Base-by-base conservation (phyloP, 768 basidiomycete genomes). In the Termitomyces sp. region DNA sequence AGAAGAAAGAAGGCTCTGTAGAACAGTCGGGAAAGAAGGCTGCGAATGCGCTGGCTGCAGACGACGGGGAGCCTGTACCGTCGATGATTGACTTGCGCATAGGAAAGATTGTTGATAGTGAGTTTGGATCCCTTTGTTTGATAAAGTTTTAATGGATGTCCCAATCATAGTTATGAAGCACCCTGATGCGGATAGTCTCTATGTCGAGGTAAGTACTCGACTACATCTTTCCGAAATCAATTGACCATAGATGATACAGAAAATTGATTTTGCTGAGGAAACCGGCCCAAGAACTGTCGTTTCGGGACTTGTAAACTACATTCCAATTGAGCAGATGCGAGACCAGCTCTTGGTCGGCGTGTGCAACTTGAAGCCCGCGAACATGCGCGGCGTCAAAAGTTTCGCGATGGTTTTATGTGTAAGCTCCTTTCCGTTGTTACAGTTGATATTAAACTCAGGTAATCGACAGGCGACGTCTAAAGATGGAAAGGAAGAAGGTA, bases 11-110 rank as follows among this genome's bases (percentile, higher is more conserved):
- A 35, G 68, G 60, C 2, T 66, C 66, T 55, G 68, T 69, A 71
- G 65, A 53, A 17, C 52, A 53, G 9, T 19, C 53, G 2, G 53
- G 53, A 15, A 53, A 53, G 77, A 77, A 59, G 44, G 69, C 62
- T 56, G 68, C 70, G 71, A 67, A 78, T 72, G 65, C 78, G 66
- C 58, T 70, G 14, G 45, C 75, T 44, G 83, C 80, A 55, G 93
- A 93, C 60, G 78, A 79, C 2, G 83, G 87, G n/a, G 87, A 87
- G 59, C 93, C 95, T 34, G 76, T 86, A 17, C 97, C 97, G 14
- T 93, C 92, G 43, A 98, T 98, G 95, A 89, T 99, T 64, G 97
- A 99, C 64, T 78, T 99, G 58, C 82, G 96, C 45, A 93, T 99
- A 3, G 96, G 97, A 3, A 87, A 84, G 61, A 96, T 98, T 59